Conservation (phyloP, 495 filamentous ascomycete genomes). For the Penicillium taxi region DNA sequence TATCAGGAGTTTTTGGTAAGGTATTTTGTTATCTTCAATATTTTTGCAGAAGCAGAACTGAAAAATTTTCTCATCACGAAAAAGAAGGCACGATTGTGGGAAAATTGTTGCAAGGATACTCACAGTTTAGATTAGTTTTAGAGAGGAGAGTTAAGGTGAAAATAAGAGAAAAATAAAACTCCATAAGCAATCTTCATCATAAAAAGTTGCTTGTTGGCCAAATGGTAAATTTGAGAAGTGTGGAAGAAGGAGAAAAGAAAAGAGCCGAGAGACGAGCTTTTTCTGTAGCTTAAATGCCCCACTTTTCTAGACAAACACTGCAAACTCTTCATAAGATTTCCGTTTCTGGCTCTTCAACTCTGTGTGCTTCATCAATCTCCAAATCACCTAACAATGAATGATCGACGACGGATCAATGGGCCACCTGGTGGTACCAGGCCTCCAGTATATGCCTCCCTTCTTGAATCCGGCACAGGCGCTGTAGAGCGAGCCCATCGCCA, state of each 20-base stretch:
- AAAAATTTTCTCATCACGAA: slow-evolving; percentile 71
- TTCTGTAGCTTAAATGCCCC: too few species aligned
- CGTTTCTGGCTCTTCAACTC: slow-evolving; percentile 22
- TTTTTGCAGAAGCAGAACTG: slow-evolving; percentile 94
- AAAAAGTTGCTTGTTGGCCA: slow-evolving; percentile 14
- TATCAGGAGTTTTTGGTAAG: slow-evolving; percentile 68
- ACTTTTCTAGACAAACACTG: too few species aligned
- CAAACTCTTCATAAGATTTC: slow-evolving; percentile 37
- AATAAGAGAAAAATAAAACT: slow-evolving; percentile 7
- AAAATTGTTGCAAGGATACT: too few species aligned
- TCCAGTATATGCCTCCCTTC: slow-evolving; percentile 54
- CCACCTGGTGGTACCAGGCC: slow-evolving; percentile 69
- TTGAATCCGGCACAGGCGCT: slow-evolving; percentile 30
- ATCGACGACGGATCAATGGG: slow-evolving; percentile 86
- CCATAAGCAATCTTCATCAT: slow-evolving; percentile 52
- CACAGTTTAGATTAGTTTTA: too few species aligned
- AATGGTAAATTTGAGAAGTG: slow-evolving; percentile 12
- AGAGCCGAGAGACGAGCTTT: too few species aligned
- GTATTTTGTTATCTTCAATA: slow-evolving; percentile 68
- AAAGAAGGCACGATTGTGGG: slow-evolving; percentile 6
- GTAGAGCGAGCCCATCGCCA: slow-evolving; percentile 41
- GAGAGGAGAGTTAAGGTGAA: too few species aligned
- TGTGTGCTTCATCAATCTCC: slow-evolving; percentile 9
- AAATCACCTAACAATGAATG: slow-evolving; percentile 52
- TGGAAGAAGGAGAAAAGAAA: slow-evolving; percentile 23